A percentile compares a stretch with the other conserved stretches of the same genome.
phyloP scores from a whole-genome alignment of 73 alveolate genomes.

The Symbiodinium natans region DNA sequence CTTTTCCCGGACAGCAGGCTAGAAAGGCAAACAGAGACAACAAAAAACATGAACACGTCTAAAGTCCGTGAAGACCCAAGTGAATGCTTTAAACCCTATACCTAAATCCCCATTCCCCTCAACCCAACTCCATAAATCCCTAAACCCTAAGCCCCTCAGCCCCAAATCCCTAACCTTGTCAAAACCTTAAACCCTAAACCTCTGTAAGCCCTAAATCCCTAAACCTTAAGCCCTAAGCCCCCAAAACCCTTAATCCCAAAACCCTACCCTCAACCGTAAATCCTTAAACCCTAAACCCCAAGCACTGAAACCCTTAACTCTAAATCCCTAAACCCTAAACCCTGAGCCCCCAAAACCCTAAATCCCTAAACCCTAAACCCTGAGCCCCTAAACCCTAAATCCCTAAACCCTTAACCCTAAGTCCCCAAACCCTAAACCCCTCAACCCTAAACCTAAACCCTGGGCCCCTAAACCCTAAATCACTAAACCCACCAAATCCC shows the following conservation, averaged over 20 bases:
- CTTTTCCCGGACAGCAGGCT: too few species aligned
- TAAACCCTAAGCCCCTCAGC: not conserved
- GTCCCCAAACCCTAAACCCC: not conserved
- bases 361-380: not conserved
- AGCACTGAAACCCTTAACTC: too few species aligned
- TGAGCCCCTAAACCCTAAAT: not conserved
- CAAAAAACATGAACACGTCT: too few species aligned
- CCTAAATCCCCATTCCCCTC: too few species aligned
- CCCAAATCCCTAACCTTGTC: not conserved
- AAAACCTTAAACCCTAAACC: not conserved
- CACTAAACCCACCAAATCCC: not conserved
- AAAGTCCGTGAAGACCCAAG: too few species aligned
- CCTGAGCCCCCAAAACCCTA: not conserved
- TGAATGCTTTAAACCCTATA: too few species aligned
- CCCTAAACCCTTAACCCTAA: not conserved
- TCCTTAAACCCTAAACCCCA: not conserved
- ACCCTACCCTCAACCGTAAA: not conserved
- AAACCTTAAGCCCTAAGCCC: not conserved
- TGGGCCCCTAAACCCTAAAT: too few species aligned
- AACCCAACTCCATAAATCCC: too few species aligned
- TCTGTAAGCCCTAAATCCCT: not conserved
- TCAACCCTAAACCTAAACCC: not conserved
- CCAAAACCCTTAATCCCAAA: not conserved
- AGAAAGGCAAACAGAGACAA: too few species aligned
- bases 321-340: not conserved